Percentiles rank a stretch among this genome's conserved stretches.
Evolutionary conservation across 2,329 filamentous ascomycete genomes (phyloP).

Genomic region (Claviceps cyperi): DNA sequence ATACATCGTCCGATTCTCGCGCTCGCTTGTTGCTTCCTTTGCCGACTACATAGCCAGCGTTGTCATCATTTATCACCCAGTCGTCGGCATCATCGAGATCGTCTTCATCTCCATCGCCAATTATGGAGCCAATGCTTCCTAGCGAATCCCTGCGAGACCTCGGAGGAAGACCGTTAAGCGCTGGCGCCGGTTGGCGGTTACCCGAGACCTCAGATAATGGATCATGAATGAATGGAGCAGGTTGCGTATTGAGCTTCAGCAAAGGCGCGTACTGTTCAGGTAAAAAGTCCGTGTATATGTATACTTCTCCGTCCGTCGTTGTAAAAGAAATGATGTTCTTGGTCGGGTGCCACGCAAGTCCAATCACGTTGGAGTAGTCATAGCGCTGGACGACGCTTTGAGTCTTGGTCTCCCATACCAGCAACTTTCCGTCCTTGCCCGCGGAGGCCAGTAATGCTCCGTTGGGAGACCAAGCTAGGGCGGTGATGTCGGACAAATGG

Average conservation of each 20-base stretch:
- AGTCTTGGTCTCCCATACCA: constrained; percentile 81
- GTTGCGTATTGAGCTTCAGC: constrained; percentile 47
- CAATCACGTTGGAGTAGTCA: constrained; percentile 71
- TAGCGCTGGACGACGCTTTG: constrained; percentile 67
- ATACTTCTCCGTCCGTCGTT: constrained; percentile 83
- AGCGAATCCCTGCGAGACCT: constrained; percentile 46
- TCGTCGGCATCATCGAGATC: constrained; percentile 51
- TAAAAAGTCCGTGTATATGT: constrained; percentile 65
- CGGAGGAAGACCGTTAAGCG: constrained; percentile 35
- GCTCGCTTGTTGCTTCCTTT: constrained; percentile 36
- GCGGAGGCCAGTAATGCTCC: constrained; percentile 70
- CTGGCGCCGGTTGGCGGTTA: constrained; percentile 39
- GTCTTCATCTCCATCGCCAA: constrained; percentile 41
- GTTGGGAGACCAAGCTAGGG: constrained; percentile 86
- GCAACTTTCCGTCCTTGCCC: constrained; percentile 51
- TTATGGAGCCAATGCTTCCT: constrained; percentile 72
- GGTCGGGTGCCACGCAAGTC: constrained; percentile 79
- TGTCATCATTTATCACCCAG: constrained; percentile 91
- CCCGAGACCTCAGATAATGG: constrained; percentile 55
- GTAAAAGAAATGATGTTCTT: constrained; percentile 86
- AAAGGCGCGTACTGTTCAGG: constrained; percentile 41
- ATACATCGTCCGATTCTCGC: constrained; percentile 37
- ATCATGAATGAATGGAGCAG: constrained; percentile 76
- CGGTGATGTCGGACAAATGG: constrained; percentile 73
- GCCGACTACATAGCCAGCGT: constrained; percentile 67